phyloP scores from a whole-genome alignment of 495 filamentous ascomycete species.

The Chaetomium cochliodes region DNA sequence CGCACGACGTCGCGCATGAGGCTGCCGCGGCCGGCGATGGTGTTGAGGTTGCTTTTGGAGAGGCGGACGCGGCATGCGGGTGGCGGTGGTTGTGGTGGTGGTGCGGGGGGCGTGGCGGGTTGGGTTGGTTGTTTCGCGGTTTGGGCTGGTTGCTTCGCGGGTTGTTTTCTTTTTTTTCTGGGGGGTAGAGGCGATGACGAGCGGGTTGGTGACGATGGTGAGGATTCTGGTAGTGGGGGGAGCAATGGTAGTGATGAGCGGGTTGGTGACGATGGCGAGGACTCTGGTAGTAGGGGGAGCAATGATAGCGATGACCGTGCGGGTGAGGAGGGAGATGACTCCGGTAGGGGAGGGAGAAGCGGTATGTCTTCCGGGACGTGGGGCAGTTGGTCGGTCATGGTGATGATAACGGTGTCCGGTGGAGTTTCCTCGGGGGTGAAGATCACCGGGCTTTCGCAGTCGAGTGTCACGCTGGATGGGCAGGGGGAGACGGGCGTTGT shows the following conservation, averaged over 20 bases:
- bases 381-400: not conserved
- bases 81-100: not conserved
- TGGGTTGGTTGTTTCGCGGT: too few species aligned
- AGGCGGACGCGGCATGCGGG: not conserved
- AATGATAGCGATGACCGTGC: not conserved
- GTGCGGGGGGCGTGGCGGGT: too few species aligned
- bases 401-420: too few species aligned
- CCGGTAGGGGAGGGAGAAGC: not conserved
- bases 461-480: not conserved
- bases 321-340: not conserved
- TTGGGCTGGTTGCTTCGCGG: too few species aligned
- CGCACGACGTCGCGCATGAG: not conserved
- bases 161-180: too few species aligned
- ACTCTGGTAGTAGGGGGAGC: not conserved
- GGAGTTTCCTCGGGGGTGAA: too few species aligned
- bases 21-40: not conserved
- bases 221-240: not conserved
- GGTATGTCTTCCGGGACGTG: not conserved
- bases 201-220: not conserved
- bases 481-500: not conserved
- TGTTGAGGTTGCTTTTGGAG: not conserved
- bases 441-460: too few species aligned
- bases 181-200: not conserved
- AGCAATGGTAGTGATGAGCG: not conserved
- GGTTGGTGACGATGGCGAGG: not conserved